Evolutionary conservation across 192 early-diverging fungal genomes (phyloP).

Genomic region (Hyaloraphidium curvatum): DNA sequence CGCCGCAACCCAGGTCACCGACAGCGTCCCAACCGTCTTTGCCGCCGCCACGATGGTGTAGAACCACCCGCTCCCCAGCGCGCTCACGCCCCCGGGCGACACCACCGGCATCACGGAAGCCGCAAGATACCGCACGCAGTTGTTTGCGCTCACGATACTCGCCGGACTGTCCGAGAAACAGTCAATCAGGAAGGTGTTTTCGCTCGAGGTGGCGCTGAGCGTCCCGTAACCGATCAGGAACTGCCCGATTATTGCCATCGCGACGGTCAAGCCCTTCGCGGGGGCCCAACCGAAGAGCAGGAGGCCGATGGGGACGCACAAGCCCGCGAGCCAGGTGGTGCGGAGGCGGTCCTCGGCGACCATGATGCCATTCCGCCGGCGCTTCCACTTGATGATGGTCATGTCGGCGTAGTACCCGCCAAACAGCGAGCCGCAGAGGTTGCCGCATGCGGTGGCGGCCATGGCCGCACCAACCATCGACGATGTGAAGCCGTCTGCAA

Average conservation of each 20-base stretch:
- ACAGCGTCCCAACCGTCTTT: no score
- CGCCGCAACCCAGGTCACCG: no score
- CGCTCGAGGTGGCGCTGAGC: neutral
- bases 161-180: neutral
- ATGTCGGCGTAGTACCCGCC: neutral
- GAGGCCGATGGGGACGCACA: neutral
- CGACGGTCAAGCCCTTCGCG: neutral
- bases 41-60: neutral
- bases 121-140: neutral
- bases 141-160: neutral
- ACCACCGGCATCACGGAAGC: neutral
- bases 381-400: neutral
- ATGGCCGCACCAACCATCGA: conserved; percentile 1
- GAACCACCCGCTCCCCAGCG: neutral
- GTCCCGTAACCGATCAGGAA: no score
- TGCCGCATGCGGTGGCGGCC: no score
- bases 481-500: no score
- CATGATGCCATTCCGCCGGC: neutral
- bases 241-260: neutral
- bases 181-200: conserved; percentile 1
- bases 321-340: no score
- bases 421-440: neutral
- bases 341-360: neutral
- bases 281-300: neutral
- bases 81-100: neutral